phyloP scores from a whole-genome alignment of 1,284 basidiomycete species.

The Ceratorhiza oryzae-sativae region DNA sequence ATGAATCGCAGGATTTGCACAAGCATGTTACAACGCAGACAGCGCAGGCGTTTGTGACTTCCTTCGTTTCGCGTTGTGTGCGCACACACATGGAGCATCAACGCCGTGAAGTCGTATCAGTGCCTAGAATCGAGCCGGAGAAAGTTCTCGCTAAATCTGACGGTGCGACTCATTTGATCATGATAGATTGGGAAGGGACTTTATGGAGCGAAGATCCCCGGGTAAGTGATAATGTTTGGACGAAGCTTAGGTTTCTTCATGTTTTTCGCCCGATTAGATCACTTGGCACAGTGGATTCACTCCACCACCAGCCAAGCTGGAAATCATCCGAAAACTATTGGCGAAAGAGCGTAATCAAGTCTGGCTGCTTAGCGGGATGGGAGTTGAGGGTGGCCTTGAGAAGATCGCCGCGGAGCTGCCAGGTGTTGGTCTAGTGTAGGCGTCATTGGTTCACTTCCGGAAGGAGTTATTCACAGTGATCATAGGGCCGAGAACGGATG shows the following conservation, averaged over 20 bases:
- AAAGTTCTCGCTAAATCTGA: slow-evolving; percentile 50
- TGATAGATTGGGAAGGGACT: slow-evolving; percentile 83
- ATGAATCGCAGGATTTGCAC: slow-evolving; percentile 81
- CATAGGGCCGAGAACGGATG: slow-evolving; percentile 85
- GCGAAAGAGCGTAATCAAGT: slow-evolving; percentile 76
- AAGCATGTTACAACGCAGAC: slow-evolving; percentile 87
- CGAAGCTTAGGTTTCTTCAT: background rate
- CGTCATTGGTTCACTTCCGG: slow-evolving; percentile 39
- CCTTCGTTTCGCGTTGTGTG: slow-evolving; percentile 76
- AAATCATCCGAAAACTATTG: slow-evolving; percentile 65
- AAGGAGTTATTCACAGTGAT: background rate
- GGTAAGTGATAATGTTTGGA: slow-evolving; percentile 55
- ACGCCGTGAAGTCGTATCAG: slow-evolving; percentile 43
- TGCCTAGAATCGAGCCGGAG: slow-evolving; percentile 5
- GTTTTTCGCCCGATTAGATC: slow-evolving; percentile 2
- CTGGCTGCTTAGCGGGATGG: slow-evolving; percentile 81
- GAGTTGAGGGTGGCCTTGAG: slow-evolving; percentile 68
- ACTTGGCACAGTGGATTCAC: slow-evolving; percentile 55
- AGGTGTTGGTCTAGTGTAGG: slow-evolving; percentile 76
- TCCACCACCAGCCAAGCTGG: slow-evolving; percentile 63
- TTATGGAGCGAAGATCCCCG: slow-evolving; percentile 60
- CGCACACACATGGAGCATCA: slow-evolving; percentile 73
- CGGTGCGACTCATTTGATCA: slow-evolving; percentile 65
- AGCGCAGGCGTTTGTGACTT: slow-evolving; percentile 82
- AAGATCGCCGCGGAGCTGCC: slow-evolving; percentile 66